Base-by-base conservation (phyloP, 495 filamentous ascomycete genomes). In the Usnea hakonensis region DNA sequence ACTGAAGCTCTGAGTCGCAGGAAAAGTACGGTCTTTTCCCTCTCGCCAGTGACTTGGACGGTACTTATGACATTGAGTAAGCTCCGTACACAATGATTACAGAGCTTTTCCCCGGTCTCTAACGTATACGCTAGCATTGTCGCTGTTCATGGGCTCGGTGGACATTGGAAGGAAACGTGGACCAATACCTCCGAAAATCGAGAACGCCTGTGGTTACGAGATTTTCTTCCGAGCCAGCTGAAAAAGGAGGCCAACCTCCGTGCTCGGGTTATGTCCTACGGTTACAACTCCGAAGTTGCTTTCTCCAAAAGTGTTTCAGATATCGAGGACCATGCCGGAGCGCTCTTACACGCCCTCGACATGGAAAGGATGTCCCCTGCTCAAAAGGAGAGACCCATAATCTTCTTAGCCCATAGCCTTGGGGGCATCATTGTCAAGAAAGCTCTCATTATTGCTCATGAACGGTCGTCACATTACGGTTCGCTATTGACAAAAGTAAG, bases 321-420 rank as follows among this genome's bases (percentile, higher is more conserved):
- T 21, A 54, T 65, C n/a, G 17, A 36, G 23, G 63, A 65, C 37
- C 41, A 55, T 33, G 60, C 63, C 19, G n/a, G 11, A 9, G 32
- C n/a, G 21, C 52, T 65, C 17, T 48, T 65, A 13, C 28, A 30
- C 1, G 37, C 50, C 23, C 23, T 62, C n/a, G 36, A 37, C 30
- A 5, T 23, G 23, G 37, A 32, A 9, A 55, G 60, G 11, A 32
- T 35, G n/a, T n/a, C n/a, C n/a, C n/a, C n/a, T n/a, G 30, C 35
- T 9, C 35, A 41, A 48, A n/a, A 52, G 9, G 8, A 19, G 14
- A 55, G 69, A 30, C 84, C 84, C 1, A 67, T 87, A 3, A 83
- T 86, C 65, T 84, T 87, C 65, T 74, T 87, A 23, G 84, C 78
- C 28, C 85, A 87, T 57, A 85, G 83, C 63, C 82, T 84, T 7